Evolutionary conservation across 352 stramenopile genomes (phyloP).

Genomic region (Pythium biforme): DNA sequence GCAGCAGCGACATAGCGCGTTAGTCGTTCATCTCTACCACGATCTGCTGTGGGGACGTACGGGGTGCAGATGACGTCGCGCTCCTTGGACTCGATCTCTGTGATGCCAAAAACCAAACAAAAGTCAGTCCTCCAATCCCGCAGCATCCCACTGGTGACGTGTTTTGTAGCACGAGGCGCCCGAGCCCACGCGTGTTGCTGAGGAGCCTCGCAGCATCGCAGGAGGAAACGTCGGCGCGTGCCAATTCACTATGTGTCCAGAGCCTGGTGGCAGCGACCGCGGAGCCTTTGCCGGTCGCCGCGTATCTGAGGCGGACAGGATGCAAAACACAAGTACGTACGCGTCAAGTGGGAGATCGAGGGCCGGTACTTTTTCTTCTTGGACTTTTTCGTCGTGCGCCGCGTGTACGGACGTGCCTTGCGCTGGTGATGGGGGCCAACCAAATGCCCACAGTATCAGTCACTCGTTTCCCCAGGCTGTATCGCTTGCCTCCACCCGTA

Average conservation of each 20-base stretch:
- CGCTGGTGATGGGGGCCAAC: too few relatives aligned
- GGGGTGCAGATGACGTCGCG: conserved; percentile 17
- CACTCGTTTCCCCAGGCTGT: neutral
- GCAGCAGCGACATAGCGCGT: neutral
- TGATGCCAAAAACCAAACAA: neutral
- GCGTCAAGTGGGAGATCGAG: conserved; percentile 63
- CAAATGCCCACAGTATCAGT: too few relatives aligned
- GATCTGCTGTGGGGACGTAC: conserved; percentile 16
- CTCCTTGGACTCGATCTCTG: conserved; percentile 25
- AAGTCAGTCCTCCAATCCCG: neutral
- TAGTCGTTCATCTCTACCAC: neutral
- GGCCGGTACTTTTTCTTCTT: conserved; percentile 60
- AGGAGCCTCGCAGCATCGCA: conserved; percentile 28
- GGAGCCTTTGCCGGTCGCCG: conserved; percentile 36
- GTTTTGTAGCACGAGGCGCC: conserved; percentile 28
- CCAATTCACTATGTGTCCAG: conserved; percentile 17
- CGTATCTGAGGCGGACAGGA: conserved; percentile 62
- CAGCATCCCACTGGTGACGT: neutral
- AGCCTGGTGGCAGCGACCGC: conserved; percentile 45
- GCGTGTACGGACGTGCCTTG: conserved; percentile 31
- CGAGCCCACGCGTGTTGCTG: conserved; percentile 19
- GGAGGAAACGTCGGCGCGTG: conserved; percentile 22
- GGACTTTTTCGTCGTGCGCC: conserved; percentile 29
- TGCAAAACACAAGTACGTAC: conserved; percentile 40
- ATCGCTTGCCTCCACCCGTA: neutral